Conservation (phyloP, 2,329 filamentous ascomycete species). For the Clarireedia homoeocarpa region DNA sequence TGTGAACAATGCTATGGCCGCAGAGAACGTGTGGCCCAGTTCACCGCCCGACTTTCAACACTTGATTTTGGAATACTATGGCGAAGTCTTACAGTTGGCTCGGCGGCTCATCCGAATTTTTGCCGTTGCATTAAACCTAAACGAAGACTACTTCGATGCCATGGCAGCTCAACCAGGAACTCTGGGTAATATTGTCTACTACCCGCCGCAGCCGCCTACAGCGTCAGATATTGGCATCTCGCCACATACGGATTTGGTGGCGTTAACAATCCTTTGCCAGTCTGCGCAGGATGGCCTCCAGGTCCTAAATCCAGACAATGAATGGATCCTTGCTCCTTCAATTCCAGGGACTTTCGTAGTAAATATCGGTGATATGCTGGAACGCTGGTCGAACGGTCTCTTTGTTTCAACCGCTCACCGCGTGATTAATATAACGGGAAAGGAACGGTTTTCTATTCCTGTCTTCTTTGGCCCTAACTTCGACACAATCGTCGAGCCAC, state of each 20-base stretch:
- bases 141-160: not conserved
- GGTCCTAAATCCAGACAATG: not conserved
- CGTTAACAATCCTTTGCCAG: not conserved
- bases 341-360: not conserved
- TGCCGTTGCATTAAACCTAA: not conserved
- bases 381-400: constrained; percentile 13
- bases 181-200: not conserved
- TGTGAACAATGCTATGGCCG: too few relatives aligned
- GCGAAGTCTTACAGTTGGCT: not conserved
- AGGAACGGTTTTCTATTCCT: not conserved
- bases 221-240: too few relatives aligned
- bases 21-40: too few relatives aligned
- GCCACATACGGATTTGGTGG: too few relatives aligned
- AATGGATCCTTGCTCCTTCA: not conserved
- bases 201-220: not conserved
- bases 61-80: not conserved
- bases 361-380: constrained; percentile 14
- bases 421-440: constrained; percentile 14
- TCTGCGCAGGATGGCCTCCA: not conserved
- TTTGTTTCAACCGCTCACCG: constrained; percentile 16
- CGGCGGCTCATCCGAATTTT: not conserved
- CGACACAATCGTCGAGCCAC: too few relatives aligned
- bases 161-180: not conserved
- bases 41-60: too few relatives aligned
- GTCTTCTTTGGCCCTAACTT: too few relatives aligned